Evolutionary conservation across 2,329 filamentous ascomycete species (phyloP), one percentile per base, ranked within the genome.

Genomic region (Colletotrichum coccodes): DNA sequence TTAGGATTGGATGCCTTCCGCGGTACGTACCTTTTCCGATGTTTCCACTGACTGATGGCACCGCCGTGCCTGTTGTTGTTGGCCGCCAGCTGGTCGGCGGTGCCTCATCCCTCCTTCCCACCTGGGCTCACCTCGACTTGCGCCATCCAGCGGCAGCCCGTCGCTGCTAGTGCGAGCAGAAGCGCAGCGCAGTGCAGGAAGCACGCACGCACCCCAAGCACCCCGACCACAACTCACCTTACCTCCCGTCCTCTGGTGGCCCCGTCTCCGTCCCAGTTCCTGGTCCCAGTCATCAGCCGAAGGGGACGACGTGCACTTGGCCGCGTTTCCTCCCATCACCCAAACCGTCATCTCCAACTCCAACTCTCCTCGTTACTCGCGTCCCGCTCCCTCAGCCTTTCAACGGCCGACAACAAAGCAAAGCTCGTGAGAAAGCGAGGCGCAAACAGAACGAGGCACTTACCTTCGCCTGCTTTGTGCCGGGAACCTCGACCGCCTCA

Each of bases 231-330:
- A 64, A 64, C 61, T 64, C 54, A 64, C 61, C 61, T 64, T 59
- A 60, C 61, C 61, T 64, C 40, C 58, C 34, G 32, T 32, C 49
- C 60, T 64, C 42, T 47, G 42, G 38, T 53, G 38, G 49, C 36
- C 64, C 59, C 40, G 36, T 65, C 40, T 53, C 52, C 36, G 32
- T 66, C 52, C 59, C 64, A 44, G 53, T 52, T 64, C 61, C 65
- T 64, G 40, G 65, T 68, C 60, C 60, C 54, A 64, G 66, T 69
- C 56, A 42, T 66, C 62, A 69, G 62, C 61, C 52, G 66, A 66
- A 69, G 66, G 61, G 61, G 66, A 68, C 46, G 50, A 68, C 38
- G 61, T 69, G 54, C 62, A 66, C 56, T 23, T 44, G 47, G 49
- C 62, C 54, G 66, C 49, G 49, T 66, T 66, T 60, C 66, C 47